A percentile compares a stretch with the other conserved stretches of the same genome.
Evolutionary conservation across 805 yeast species (phyloP).

Genomic region (Yueomyces sp.): DNA sequence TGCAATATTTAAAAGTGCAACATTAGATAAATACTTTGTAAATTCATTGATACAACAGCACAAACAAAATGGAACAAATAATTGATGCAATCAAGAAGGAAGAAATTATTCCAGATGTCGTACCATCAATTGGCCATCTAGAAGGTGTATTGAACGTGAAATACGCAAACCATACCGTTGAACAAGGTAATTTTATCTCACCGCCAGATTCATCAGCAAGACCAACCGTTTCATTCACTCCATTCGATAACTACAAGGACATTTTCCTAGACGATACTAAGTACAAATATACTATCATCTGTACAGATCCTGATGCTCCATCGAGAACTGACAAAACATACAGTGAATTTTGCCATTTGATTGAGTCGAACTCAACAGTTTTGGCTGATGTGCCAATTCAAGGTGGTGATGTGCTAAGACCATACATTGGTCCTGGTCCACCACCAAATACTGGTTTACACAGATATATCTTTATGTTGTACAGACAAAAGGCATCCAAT

Average conservation of each 20-base stretch:
- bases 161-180: neutral
- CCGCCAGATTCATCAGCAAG: neutral
- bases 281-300: neutral
- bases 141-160: neutral
- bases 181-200: neutral
- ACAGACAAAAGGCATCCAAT: conserved; percentile 35
- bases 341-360: conserved; percentile 60
- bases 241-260: neutral
- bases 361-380: neutral
- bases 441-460: conserved; percentile 71
- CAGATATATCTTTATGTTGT: conserved; percentile 62
- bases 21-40: no score
- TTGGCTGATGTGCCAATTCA: neutral
- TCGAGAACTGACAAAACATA: conserved; percentile 60
- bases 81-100: neutral
- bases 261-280: neutral
- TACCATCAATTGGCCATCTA: neutral
- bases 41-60: no score
- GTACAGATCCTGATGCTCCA: conserved; percentile 87
- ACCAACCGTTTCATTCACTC: neutral
- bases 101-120: neutral
- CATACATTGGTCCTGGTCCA: conserved; percentile 73
- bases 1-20: no score
- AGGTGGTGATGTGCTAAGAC: conserved; percentile 33
- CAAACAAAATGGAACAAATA: no score